Evolutionary conservation across 1,139 yeast species (phyloP).

Genomic region (Saccharomyces pastorianus): DNA sequence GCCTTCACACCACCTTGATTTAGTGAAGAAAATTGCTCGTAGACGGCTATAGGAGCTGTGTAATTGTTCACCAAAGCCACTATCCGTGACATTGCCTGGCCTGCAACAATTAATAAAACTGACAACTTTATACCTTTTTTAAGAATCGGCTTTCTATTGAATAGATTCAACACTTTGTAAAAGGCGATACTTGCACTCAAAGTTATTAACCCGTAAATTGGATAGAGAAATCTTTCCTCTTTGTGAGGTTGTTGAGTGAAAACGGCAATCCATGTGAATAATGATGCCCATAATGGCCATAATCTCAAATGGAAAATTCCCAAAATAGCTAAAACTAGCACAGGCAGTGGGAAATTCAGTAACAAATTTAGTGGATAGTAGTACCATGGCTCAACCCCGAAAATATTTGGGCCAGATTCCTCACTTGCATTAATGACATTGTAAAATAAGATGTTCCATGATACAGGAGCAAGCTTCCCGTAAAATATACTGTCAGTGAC

Average conservation of each 20-base stretch:
- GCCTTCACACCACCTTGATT: conserved; percentile 13
- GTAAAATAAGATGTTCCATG: conserved; percentile 73
- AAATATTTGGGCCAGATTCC: conserved; percentile 76
- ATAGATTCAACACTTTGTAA: conserved; percentile 25
- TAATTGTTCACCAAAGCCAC: conserved; percentile 49
- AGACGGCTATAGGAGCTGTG: conserved; percentile 50
- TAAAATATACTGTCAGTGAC: conserved; percentile 61
- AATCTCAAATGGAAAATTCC: conserved; percentile 25
- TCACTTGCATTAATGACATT: conserved; percentile 71
- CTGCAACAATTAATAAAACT: conserved; percentile 12
- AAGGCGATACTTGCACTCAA: conserved; percentile 54
- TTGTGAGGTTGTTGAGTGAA: conserved; percentile 80
- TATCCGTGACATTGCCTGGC: conserved; percentile 34
- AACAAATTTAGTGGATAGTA: conserved; percentile 65
- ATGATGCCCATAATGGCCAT: conserved; percentile 36
- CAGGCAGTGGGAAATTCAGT: conserved; percentile 56
- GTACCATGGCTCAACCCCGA: conserved; percentile 78
- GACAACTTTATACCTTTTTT: conserved; percentile 10
- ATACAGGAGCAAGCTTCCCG: conserved; percentile 57
- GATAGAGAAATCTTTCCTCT: conserved; percentile 86
- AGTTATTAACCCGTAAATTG: conserved; percentile 64
- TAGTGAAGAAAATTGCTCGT: conserved; percentile 25
- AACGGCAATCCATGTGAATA: conserved; percentile 57
- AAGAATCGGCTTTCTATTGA: conserved; percentile 7
- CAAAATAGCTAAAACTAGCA: conserved; percentile 25